Evolutionary conservation across 2,329 filamentous ascomycete species (phyloP).

Genomic region (Hymenoscyphus linearis): DNA sequence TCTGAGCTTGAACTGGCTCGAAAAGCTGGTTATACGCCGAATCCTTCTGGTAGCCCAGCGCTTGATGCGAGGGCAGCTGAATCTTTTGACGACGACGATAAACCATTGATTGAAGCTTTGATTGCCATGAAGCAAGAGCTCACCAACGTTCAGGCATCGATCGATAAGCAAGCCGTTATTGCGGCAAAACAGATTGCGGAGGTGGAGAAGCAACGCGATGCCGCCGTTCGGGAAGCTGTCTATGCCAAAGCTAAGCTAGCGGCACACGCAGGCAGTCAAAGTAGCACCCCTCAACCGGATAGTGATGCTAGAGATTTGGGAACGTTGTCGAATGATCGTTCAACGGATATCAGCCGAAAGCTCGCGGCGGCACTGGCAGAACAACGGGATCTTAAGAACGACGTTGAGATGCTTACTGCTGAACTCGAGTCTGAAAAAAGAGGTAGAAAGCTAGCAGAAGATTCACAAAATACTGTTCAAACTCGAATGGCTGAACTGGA

Average conservation of each 20-base stretch:
- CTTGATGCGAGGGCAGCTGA: constrained; percentile 74
- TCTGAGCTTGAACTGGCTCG: constrained; percentile 89
- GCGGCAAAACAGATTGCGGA: constrained; percentile 89
- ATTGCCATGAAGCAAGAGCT: constrained; percentile 87
- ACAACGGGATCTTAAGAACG: constrained; percentile 76
- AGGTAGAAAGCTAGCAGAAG: constrained; percentile 79
- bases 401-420: constrained; percentile 59
- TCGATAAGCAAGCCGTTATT: constrained; percentile 80
- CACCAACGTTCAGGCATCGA: constrained; percentile 79
- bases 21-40: constrained; percentile 81
- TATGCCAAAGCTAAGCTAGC: constrained; percentile 93
- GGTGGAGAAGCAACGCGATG: constrained; percentile 89
- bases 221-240: constrained; percentile 88
- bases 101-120: constrained; percentile 85
- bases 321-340: constrained; percentile 52
- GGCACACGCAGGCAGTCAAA: constrained; percentile 66
- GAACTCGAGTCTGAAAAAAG: constrained; percentile 79
- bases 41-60: constrained; percentile 61
- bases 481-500: constrained; percentile 81
- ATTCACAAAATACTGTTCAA: constrained; percentile 76
- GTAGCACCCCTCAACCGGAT: constrained; percentile 54
- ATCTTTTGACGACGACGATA: constrained; percentile 85
- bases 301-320: constrained; percentile 55
- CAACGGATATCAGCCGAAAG: constrained; percentile 72
- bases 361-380: constrained; percentile 74